Evolutionary conservation across 1,284 basidiomycete genomes (phyloP), one percentile per base, ranked within the genome.

Genomic region (Entoloma clypeatum): DNA sequence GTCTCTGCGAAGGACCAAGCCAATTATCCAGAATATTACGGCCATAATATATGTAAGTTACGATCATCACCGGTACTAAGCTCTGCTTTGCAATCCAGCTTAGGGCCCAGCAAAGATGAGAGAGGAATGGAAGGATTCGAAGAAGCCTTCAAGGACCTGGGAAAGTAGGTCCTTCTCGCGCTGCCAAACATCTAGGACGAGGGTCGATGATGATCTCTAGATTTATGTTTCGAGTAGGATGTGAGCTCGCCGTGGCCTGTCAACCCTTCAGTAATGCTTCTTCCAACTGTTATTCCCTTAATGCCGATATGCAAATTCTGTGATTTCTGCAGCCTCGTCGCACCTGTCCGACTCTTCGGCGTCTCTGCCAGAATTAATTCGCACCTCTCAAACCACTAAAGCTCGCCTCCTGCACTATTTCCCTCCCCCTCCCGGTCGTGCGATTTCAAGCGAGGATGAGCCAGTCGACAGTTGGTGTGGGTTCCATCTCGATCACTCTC

Each of bases 371-470:
- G 59, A 74, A 21, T 61, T 89, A 39, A 82, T 92, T 51, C 62
- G 67, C 22, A 67, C 71, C 11, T 83, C 82, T 3, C 78, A 81
- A 52, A 86, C 85, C 1, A 80, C 75, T 21, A 92, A 92, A 63
- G 92, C 89, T 6, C 78, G 93, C 26, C 72, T 97, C 14, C 69
- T 97, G 29, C 92, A 96, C 59, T 97, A 97, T 63, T 96, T 91
- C 57, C 87, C 91, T 6, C 77, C 80, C 1, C 62, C 73, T 26
- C 58, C 69, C 2, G 69, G 62, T 33, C 57, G 53, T 17, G 50
- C 58, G 22, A 45, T 55, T n/a, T 58, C 67, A 1, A 45, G 55
- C 0, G 72, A 78, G 36, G 75, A 83, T 50, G 77, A 83, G 47
- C 71, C 81, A 2, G 68, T 86, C 14, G 88, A 92, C 53, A 88